phyloP scores from a whole-genome alignment of 2,329 filamentous ascomycete genomes.

The Zasmidium angulare region DNA sequence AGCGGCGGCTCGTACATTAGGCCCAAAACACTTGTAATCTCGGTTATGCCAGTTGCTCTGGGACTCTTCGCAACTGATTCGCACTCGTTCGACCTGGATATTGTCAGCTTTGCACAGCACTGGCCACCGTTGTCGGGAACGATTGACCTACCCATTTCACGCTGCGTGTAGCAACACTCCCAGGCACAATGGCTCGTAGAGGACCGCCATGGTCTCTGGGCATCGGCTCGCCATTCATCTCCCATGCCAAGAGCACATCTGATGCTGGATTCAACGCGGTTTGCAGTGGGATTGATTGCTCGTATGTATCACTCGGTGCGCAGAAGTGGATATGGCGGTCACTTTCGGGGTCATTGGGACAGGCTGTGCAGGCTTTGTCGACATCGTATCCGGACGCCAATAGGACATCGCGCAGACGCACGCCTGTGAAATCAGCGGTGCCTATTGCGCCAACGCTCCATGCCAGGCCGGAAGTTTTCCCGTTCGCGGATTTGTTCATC shows the following conservation, averaged over 20 bases:
- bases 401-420: constrained; percentile 56
- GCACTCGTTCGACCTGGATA: constrained; percentile 50
- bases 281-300: constrained; percentile 28
- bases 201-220: constrained; percentile 67
- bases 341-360: constrained; percentile 31
- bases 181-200: constrained; percentile 59
- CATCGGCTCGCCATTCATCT: constrained; percentile 67
- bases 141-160: constrained; percentile 53
- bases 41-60: constrained; percentile 64
- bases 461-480: constrained; percentile 57
- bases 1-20: constrained; percentile 33
- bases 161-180: constrained; percentile 65
- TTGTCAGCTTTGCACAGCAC: not conserved
- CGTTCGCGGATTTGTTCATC: constrained; percentile 52
- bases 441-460: constrained; percentile 62
- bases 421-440: constrained; percentile 61
- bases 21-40: constrained; percentile 69
- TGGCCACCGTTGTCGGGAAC: not conserved
- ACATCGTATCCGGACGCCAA: constrained; percentile 55
- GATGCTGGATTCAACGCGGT: constrained; percentile 60
- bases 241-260: constrained; percentile 66
- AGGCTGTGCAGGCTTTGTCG: constrained; percentile 20
- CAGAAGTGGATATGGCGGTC: constrained; percentile 56
- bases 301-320: constrained; percentile 24
- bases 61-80: constrained; percentile 66